phyloP scores from a whole-genome alignment of 2,329 filamentous ascomycete species.

The Fusarium virguliforme region DNA sequence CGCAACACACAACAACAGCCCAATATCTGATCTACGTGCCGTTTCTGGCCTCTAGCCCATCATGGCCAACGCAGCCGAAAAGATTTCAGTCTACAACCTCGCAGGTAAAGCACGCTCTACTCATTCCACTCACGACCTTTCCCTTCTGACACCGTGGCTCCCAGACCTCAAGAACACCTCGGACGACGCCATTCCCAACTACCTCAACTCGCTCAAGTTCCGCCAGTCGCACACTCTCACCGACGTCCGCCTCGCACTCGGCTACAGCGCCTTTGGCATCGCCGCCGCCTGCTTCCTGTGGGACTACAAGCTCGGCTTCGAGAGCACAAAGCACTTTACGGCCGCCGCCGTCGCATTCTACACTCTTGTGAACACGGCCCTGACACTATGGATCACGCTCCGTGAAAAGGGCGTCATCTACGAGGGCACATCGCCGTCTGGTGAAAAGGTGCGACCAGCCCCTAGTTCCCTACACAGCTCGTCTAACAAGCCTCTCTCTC shows the following conservation, averaged over 20 bases:
- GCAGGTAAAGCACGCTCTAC: conserved; percentile 64
- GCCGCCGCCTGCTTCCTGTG: conserved; percentile 89
- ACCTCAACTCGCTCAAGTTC: conserved; percentile 91
- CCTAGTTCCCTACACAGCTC: background rate
- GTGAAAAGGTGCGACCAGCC: conserved; percentile 75
- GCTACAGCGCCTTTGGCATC: conserved; percentile 85
- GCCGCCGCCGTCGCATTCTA: conserved; percentile 85
- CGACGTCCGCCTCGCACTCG: conserved; percentile 87
- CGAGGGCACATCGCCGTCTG: conserved; percentile 77
- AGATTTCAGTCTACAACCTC: conserved; percentile 78
- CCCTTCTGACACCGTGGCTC: conserved; percentile 51
- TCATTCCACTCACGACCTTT: conserved; percentile 6
- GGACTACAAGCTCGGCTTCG: conserved; percentile 94
- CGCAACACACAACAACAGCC: conserved; percentile 21
- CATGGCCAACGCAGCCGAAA: conserved; percentile 62
- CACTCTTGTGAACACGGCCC: conserved; percentile 80
- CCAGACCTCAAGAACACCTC: conserved; percentile 96
- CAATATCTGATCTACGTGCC: conserved; percentile 9
- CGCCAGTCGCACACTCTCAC: conserved; percentile 84
- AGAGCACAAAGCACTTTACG: conserved; percentile 86
- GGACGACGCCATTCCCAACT: conserved; percentile 94
- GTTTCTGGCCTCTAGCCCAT: conserved; percentile 18
- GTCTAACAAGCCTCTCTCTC: conserved; percentile 34
- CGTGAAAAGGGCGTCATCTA: conserved; percentile 90
- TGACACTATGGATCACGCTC: conserved; percentile 88